These are phyloP conservation scores for Gastrolobium bilobum DNA, from an alignment of 306 rosid species.

Conservation along the genomic window DNA sequence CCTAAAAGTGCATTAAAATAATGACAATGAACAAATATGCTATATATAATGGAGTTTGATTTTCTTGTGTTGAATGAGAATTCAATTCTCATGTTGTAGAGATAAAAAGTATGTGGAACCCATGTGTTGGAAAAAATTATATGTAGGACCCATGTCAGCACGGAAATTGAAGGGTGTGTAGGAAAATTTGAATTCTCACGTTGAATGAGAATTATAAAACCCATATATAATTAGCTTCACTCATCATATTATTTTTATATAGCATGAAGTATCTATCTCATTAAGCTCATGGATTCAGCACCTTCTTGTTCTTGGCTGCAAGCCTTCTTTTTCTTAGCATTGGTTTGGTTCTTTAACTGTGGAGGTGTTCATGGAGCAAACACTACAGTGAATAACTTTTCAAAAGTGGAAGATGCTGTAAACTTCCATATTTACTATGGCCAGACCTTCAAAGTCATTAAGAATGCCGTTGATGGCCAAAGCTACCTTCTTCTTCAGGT, in stretches of 20 bases:
- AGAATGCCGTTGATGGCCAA: constrained; percentile 83
- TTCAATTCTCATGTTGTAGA: no score
- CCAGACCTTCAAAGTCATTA: constrained; percentile 91
- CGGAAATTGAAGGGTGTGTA: no score
- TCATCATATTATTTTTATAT: constrained; percentile 30
- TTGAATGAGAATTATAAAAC: no score
- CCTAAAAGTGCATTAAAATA: constrained; percentile 35
- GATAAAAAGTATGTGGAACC: no score
- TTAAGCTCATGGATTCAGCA: constrained; percentile 51
- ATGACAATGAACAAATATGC: constrained; percentile 24
- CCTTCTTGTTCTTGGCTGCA: constrained; percentile 47
- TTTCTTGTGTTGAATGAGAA: no score
- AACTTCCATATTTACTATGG: constrained; percentile 89
- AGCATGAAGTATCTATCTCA: not conserved
- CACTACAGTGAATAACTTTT: constrained; percentile 53
- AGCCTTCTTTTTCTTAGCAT: constrained; percentile 47
- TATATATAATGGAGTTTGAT: no score
- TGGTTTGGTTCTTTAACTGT: constrained; percentile 45
- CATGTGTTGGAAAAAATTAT: no score
- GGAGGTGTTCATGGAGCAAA: constrained; percentile 55
- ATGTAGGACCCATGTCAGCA: no score
- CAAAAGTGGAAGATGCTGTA: constrained; percentile 87
- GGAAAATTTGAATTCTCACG: no score
- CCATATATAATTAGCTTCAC: constrained; percentile 26
- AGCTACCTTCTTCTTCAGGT: constrained; percentile 99